Evolutionary conservation across 768 basidiomycete genomes (phyloP).

Genomic region (Pulveroboletus sp.): DNA sequence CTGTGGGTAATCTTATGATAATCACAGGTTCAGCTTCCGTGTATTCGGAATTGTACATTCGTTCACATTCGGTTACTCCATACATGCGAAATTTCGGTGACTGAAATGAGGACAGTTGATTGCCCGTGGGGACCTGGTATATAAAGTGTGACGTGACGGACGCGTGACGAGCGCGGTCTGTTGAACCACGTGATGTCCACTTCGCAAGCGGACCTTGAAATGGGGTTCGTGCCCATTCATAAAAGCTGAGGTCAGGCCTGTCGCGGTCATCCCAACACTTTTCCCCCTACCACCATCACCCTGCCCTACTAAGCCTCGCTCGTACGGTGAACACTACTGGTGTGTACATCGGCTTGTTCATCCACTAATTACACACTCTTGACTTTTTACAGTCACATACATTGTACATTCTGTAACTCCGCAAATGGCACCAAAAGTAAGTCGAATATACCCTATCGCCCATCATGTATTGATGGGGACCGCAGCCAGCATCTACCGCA

Average conservation of each 20-base stretch:
- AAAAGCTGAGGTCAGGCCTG: slow-evolving; percentile 25
- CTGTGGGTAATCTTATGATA: background rate
- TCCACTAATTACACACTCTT: slow-evolving; percentile 12
- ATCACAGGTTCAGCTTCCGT: background rate
- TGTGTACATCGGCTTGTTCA: slow-evolving; percentile 2
- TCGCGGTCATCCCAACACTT: slow-evolving; percentile 27
- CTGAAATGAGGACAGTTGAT: background rate
- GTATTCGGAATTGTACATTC: background rate
- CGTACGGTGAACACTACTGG: slow-evolving; percentile 21
- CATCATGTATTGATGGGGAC: slow-evolving; percentile 7
- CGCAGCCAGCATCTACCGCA: slow-evolving; percentile 38
- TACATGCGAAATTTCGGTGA: background rate
- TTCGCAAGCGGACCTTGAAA: slow-evolving; percentile 32
- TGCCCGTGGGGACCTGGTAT: background rate
- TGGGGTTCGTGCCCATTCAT: slow-evolving; percentile 30
- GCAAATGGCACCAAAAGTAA: slow-evolving; percentile 37
- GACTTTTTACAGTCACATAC: slow-evolving; percentile 22
- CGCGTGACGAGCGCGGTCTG: slow-evolving; percentile 35
- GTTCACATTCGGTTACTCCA: background rate
- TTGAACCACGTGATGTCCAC: slow-evolving; percentile 31
- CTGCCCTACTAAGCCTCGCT: slow-evolving; percentile 12
- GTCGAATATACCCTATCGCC: slow-evolving; percentile 9
- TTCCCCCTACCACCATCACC: slow-evolving; percentile 30
- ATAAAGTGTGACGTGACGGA: slow-evolving; percentile 26
- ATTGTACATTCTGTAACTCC: slow-evolving; percentile 30